Evolutionary conservation across 768 basidiomycete genomes (phyloP).

Genomic region (Lactifluus rugatus): DNA sequence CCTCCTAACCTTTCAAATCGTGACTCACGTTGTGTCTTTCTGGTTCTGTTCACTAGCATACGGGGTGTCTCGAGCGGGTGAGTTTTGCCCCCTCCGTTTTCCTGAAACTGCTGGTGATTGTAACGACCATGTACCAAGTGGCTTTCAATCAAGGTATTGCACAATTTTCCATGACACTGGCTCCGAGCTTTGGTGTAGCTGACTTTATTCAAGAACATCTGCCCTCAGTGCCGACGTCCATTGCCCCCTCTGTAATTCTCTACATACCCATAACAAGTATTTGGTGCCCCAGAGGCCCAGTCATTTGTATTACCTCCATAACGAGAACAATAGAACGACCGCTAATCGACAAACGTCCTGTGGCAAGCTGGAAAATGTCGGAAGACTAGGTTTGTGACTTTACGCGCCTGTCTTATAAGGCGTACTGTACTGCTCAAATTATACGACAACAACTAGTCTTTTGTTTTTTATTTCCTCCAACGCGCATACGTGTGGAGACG

Average conservation of each 20-base stretch:
- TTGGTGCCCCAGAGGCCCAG: background rate
- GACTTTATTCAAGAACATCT: slow-evolving; percentile 55
- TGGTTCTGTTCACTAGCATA: slow-evolving; percentile 45
- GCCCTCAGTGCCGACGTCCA: slow-evolving; percentile 81
- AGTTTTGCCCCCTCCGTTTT: slow-evolving; percentile 20
- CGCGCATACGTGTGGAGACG: no score
- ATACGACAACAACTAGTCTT: no score
- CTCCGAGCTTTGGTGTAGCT: slow-evolving; percentile 1
- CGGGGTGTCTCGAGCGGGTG: slow-evolving; percentile 75
- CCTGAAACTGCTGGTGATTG: background rate
- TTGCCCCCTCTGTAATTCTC: slow-evolving; percentile 62
- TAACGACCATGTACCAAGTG: slow-evolving; percentile 33
- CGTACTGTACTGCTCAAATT: no score
- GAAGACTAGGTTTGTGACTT: background rate
- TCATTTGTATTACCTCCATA: slow-evolving; percentile 4
- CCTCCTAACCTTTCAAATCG: background rate
- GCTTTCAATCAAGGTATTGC: slow-evolving; percentile 61
- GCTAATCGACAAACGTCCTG: background rate
- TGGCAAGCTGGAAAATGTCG: background rate
- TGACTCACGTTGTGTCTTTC: background rate
- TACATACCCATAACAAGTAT: background rate
- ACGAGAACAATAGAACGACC: background rate
- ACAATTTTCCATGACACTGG: background rate
- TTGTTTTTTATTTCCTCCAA: no score
- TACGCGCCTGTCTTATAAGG: no score